Conservation (phyloP, 805 yeast species). For the Jamesozyma jinghongensis region DNA sequence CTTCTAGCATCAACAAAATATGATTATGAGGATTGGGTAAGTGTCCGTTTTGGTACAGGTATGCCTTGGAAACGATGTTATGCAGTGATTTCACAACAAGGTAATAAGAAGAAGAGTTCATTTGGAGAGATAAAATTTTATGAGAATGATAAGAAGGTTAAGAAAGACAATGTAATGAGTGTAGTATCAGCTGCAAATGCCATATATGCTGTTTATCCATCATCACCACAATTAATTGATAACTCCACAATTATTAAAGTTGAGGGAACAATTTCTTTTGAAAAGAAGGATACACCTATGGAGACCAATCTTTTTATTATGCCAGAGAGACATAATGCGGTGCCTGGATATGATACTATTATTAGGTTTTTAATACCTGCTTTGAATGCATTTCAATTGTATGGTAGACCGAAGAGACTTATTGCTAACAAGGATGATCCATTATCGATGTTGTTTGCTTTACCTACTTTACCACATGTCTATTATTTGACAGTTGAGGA, state of each 20-base stretch:
- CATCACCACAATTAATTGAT: constrained; percentile 70
- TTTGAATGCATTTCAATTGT: constrained; percentile 58
- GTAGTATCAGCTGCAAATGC: constrained; percentile 59
- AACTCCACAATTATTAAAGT: constrained; percentile 80
- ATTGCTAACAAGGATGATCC: constrained; percentile 47
- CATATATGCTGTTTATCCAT: constrained; percentile 89
- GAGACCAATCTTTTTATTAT: constrained; percentile 45
- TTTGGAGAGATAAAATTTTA: constrained; percentile 71
- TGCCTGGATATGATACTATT: constrained; percentile 62
- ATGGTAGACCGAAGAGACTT: constrained; percentile 64
- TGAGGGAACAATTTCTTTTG: constrained; percentile 69
- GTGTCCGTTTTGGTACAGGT: constrained; percentile 91
- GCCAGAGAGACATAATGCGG: constrained; percentile 68
- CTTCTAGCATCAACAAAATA: constrained; percentile 77
- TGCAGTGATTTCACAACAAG: constrained; percentile 75
- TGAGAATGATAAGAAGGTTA: constrained; percentile 66
- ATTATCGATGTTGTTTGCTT: constrained; percentile 54
- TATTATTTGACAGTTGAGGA: constrained; percentile 56
- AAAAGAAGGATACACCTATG: constrained; percentile 40
- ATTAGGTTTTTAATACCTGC: constrained; percentile 60
- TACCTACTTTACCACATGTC: constrained; percentile 65
- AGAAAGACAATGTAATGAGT: constrained; percentile 70
- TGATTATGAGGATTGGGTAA: constrained; percentile 88
- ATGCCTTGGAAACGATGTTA: constrained; percentile 96
- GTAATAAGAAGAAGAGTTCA: constrained; percentile 32